Evolutionary conservation across 306 rosid genomes (phyloP), one percentile per base, ranked within the genome.

Genomic region (Cicer cuneatum): DNA sequence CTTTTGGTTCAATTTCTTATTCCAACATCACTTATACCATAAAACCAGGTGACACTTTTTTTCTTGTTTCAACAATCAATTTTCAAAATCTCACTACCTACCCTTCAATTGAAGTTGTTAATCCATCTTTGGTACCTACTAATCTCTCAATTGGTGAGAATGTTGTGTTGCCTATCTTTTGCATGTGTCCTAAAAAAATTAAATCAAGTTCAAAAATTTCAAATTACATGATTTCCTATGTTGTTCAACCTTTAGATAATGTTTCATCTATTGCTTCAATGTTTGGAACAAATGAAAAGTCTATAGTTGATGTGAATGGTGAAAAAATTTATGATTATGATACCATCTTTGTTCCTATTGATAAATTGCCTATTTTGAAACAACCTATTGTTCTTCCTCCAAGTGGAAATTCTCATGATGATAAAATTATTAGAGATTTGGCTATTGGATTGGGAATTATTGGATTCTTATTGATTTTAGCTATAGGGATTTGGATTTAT

Each of bases 51-150:
- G 95, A 94, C 66, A 90, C 94, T 4, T 90, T 81, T 35, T 91
- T 64, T 84, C 0, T 38, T 0, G 59, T 90, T 83, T 94, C 98
- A 49, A 63, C 88, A 16, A 0, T 0, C 13, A 15, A 19, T 1
- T 91, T 80, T 33, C 73, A 64, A 14, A 90, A 91, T 64, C 96
- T 94, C 65, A 94, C 98, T 2, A 88, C 95, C 4, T 94, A 14
- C 71, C 87, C 84, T 39, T 94, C 96, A 14, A 96, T 91, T 0
- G 76, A 78, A 69, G 48, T 71, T 48, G 96, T 82, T 0, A 94
- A 94, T 62, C 98, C 97, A 71, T 42, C 88, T 91, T 7, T 24
- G 29, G 79, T 83, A 11, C 1, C 92, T 7, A 74, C 72, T 6
- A 46, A 88, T 64, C 80, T 94, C 10, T 0, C 69, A 0, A 61